Evolutionary conservation across 2,329 filamentous ascomycete species (phyloP).

Genomic region (Lasiodiplodia citricola): DNA sequence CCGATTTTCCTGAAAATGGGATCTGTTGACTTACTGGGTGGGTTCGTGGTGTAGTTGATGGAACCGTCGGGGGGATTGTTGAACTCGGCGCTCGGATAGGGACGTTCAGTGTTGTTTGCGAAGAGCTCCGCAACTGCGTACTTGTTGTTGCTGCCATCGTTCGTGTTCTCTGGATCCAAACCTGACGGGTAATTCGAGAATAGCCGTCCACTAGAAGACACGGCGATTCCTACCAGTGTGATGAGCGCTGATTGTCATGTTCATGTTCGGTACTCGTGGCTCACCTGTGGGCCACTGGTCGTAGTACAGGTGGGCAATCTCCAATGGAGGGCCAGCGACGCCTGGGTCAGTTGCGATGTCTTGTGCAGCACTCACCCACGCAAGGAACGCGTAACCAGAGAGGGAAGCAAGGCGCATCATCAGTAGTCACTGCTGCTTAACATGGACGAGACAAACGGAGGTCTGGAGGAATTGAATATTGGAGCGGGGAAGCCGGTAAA

Average conservation of each 20-base stretch:
- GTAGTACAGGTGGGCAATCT: slow-evolving; percentile 58
- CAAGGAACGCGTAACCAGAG: background rate
- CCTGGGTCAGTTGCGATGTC: slow-evolving; percentile 41
- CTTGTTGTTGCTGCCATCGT: slow-evolving; percentile 46
- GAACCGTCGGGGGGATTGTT: slow-evolving; percentile 57
- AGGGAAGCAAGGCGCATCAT: background rate
- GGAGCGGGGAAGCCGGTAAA: slow-evolving; percentile 10
- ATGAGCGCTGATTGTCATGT: background rate
- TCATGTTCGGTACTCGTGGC: too few species aligned
- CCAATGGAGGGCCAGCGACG: slow-evolving; percentile 50
- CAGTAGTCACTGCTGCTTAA: background rate
- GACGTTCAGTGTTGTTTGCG: slow-evolving; percentile 49
- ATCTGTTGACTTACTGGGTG: slow-evolving; percentile 37
- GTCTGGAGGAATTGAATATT: background rate
- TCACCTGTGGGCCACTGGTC: slow-evolving; percentile 56
- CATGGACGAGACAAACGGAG: background rate
- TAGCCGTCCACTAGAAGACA: slow-evolving; percentile 56
- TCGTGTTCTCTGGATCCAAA: slow-evolving; percentile 55
- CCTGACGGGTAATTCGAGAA: slow-evolving; percentile 60
- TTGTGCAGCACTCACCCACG: slow-evolving; percentile 10
- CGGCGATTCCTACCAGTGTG: slow-evolving; percentile 51
- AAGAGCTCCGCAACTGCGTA: slow-evolving; percentile 58
- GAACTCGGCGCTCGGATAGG: slow-evolving; percentile 51
- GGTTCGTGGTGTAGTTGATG: slow-evolving; percentile 57
- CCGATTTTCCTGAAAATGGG: too few species aligned